phyloP scores from a whole-genome alignment of 2,329 filamentous ascomycete genomes.

The Venturia effusa region DNA sequence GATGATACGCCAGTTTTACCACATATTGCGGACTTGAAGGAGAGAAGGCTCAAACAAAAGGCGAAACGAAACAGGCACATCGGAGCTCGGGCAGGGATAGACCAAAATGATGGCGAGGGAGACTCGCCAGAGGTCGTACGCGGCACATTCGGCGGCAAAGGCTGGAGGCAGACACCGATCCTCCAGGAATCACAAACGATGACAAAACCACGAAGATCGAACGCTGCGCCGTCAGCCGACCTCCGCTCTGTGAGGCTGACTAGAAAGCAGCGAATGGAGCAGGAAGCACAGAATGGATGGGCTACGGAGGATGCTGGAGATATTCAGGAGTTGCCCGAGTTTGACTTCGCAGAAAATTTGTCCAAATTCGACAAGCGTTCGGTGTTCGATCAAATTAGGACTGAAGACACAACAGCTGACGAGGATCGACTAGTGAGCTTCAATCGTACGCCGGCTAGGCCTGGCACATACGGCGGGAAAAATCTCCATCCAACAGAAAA shows the following conservation, averaged over 20 bases:
- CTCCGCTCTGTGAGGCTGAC: constrained; percentile 26
- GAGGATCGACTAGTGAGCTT: constrained; percentile 83
- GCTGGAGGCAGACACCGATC: constrained; percentile 58
- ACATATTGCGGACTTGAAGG: constrained; percentile 13
- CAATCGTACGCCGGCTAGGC: constrained; percentile 50
- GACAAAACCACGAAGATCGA: constrained; percentile 25
- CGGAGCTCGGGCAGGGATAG: constrained; percentile 29
- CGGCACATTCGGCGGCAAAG: constrained; percentile 42
- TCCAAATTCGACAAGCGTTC: constrained; percentile 91
- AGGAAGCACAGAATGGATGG: constrained; percentile 61
- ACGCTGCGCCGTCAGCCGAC: constrained; percentile 26
- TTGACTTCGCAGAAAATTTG: constrained; percentile 81
- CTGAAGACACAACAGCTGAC: constrained; percentile 80
- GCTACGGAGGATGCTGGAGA: constrained; percentile 93
- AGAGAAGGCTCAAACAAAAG: constrained; percentile 23
- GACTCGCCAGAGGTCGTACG: constrained; percentile 20
- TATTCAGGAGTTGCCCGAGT: constrained; percentile 84
- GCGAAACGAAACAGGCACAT: constrained; percentile 35
- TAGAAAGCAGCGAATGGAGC: constrained; percentile 20
- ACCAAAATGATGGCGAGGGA: constrained; percentile 18
- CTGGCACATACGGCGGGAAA: constrained; percentile 56
- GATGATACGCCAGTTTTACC: constrained; percentile 20
- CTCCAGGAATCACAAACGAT: constrained; percentile 47
- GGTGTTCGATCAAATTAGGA: constrained; percentile 84
- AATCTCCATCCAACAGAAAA: constrained; percentile 90